Conservation (phyloP, 768 basidiomycete species). For the Cyclocybe aegerita region DNA sequence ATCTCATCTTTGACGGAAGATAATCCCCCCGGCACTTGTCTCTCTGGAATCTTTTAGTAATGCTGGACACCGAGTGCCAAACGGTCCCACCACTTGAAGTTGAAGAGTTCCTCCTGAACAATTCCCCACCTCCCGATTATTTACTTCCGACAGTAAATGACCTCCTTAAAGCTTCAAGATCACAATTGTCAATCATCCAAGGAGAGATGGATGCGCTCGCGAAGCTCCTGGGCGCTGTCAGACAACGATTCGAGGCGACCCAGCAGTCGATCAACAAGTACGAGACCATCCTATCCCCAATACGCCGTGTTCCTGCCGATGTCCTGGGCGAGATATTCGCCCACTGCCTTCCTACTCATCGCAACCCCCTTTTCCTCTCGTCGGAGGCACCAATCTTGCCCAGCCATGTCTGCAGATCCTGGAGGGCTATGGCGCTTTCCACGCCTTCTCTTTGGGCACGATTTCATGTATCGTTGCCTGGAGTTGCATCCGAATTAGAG, state of each 20-base stretch:
- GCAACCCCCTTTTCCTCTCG: conserved; percentile 13
- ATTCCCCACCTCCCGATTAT: conserved; percentile 6
- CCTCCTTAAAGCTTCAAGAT: background rate
- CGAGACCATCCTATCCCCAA: conserved; percentile 9
- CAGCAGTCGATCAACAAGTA: background rate
- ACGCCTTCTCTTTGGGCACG: conserved; percentile 21
- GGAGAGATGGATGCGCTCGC: conserved; percentile 1
- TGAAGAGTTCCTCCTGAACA: background rate
- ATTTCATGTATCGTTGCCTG: conserved; percentile 9
- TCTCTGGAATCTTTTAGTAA: too few relatives aligned
- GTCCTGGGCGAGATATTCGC: conserved; percentile 13
- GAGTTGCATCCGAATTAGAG: background rate
- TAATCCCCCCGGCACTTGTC: too few relatives aligned
- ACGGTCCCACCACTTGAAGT: background rate
- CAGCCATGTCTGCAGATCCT: conserved; percentile 14
- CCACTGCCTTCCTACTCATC: conserved; percentile 11
- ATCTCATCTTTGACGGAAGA: too few relatives aligned
- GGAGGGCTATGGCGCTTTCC: conserved; percentile 18
- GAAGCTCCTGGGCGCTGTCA: background rate
- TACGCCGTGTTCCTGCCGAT: conserved; percentile 12
- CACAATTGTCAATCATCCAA: background rate
- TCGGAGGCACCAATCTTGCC: conserved; percentile 19
- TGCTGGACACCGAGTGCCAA: too few relatives aligned
- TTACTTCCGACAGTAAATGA: background rate
- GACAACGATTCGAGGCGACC: background rate